These are phyloP conservation scores for Adansonia madagascariensis DNA, from an alignment of 441 rosid species.

Conservation along the genomic window DNA sequence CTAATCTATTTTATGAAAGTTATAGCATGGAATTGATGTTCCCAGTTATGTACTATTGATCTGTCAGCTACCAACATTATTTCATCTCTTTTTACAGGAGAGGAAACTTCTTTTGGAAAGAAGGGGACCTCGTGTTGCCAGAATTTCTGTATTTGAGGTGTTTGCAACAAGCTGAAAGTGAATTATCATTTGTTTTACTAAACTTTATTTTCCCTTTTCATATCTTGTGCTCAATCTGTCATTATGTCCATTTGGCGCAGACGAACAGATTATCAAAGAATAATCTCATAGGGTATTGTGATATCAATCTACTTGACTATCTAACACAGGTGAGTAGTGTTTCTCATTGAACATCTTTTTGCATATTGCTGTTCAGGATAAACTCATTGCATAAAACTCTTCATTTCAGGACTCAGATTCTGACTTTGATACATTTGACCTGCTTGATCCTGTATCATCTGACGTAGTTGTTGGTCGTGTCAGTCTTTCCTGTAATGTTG, in stretches of 20 bases:
- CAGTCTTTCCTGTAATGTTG: constrained; percentile 73
- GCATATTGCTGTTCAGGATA: not conserved
- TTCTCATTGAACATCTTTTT: constrained; percentile 19
- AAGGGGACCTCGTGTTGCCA: constrained; percentile 77
- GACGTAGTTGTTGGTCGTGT: constrained; percentile 64
- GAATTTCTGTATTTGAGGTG: constrained; percentile 89
- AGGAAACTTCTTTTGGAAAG: constrained; percentile 87
- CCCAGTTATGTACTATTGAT: not conserved
- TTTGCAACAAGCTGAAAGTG: constrained; percentile 28
- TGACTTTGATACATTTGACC: constrained; percentile 52
- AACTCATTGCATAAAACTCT: constrained; percentile 15
- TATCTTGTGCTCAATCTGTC: constrained; percentile 18
- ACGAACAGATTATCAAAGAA: constrained; percentile 77
- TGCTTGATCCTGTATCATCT: constrained; percentile 73
- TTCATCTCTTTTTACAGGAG: constrained; percentile 46
- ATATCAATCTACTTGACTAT: constrained; percentile 77
- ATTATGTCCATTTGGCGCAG: constrained; percentile 48
- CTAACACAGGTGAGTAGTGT: constrained; percentile 52
- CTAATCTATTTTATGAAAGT: constrained; percentile 9
- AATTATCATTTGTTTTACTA: not conserved
- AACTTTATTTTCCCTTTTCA: not conserved
- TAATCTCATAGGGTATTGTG: constrained; percentile 74
- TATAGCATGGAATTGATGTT: constrained; percentile 15
- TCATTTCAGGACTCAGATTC: constrained; percentile 65
- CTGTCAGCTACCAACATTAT: not conserved